Evolutionary conservation across 345 rosid genomes (phyloP).

Genomic region (Durio zibethinus): DNA sequence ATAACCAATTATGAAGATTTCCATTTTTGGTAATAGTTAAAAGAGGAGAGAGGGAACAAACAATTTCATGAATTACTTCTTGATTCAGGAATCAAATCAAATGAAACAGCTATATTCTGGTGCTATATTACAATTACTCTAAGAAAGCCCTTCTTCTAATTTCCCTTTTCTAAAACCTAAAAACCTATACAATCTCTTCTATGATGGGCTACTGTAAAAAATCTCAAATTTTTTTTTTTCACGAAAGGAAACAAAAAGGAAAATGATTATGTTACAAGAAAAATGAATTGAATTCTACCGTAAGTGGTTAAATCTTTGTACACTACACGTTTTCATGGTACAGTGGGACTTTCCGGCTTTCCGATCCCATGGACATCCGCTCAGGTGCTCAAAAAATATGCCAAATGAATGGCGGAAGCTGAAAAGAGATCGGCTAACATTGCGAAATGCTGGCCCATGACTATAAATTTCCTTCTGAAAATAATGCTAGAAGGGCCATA

Average conservation of each 20-base stretch:
- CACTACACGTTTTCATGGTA: slow-evolving; percentile 36
- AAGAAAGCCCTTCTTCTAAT: slow-evolving; percentile 32
- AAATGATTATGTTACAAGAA: slow-evolving; percentile 38
- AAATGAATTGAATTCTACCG: slow-evolving; percentile 47
- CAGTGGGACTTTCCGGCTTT: slow-evolving; percentile 31
- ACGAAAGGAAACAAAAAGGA: background rate
- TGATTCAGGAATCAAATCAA: slow-evolving; percentile 11
- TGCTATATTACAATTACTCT: slow-evolving; percentile 38
- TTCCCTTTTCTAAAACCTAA: slow-evolving; percentile 36
- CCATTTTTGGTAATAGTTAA: background rate
- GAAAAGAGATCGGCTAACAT: slow-evolving; percentile 16
- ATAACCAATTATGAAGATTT: background rate
- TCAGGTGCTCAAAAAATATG: slow-evolving; percentile 26
- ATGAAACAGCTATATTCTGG: slow-evolving; percentile 10
- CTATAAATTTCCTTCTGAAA: slow-evolving; percentile 23
- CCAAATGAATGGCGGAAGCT: slow-evolving; percentile 28
- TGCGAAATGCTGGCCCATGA: slow-evolving; percentile 2
- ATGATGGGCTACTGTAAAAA: slow-evolving; percentile 34
- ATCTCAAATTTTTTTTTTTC: slow-evolving; percentile 7
- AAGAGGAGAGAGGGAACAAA: no score
- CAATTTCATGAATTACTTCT: background rate
- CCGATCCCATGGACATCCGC: slow-evolving; percentile 29
- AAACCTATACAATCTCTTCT: slow-evolving; percentile 42
- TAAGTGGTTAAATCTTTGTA: slow-evolving; percentile 52
- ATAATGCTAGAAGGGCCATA: slow-evolving; percentile 12